These are phyloP conservation scores for Ampelomyces quisqualis DNA, from an alignment of 2,329 filamentous ascomycete species.

Conservation along the genomic window DNA sequence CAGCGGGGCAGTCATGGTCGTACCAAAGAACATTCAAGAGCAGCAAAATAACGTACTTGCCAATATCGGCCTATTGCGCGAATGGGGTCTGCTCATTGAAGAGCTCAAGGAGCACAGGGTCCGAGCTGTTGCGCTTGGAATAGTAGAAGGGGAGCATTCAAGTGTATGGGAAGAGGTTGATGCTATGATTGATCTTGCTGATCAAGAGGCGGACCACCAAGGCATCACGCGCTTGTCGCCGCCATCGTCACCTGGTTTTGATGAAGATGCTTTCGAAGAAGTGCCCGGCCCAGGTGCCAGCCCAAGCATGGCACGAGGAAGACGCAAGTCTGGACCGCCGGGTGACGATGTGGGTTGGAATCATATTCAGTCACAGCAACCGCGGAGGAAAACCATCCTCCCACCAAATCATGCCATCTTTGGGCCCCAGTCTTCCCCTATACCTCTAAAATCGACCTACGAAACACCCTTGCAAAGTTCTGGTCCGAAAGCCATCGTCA, in stretches of 20 bases:
- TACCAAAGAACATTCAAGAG: conserved; percentile 77
- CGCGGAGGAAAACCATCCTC: conserved; percentile 40
- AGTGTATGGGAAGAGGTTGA: conserved; percentile 78
- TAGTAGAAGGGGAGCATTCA: conserved; percentile 61
- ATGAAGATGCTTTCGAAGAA: conserved; percentile 60
- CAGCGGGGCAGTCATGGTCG: conserved; percentile 60
- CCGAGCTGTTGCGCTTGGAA: conserved; percentile 66
- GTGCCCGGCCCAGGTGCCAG: conserved; percentile 44
- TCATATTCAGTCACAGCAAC: conserved; percentile 21
- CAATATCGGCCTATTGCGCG: conserved; percentile 79
- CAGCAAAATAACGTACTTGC: conserved; percentile 79
- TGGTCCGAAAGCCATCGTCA: conserved; percentile 29
- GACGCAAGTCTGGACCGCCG: conserved; percentile 35
- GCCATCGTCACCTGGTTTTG: conserved; percentile 59
- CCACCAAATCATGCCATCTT: conserved; percentile 42
- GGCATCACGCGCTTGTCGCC: conserved; percentile 53
- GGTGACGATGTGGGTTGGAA: conserved; percentile 29
- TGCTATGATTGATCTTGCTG: conserved; percentile 82
- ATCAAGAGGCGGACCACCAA: conserved; percentile 64
- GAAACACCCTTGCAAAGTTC: conserved; percentile 33
- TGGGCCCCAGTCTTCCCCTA: conserved; percentile 36
- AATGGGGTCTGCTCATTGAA: conserved; percentile 78
- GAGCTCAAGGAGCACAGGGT: conserved; percentile 76
- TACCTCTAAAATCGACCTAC: conserved; percentile 28
- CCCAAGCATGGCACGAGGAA: conserved; percentile 31